These are phyloP conservation scores for Podila horticola DNA, from an alignment of 192 early-diverging fungal genomes.

Conservation along the genomic window DNA sequence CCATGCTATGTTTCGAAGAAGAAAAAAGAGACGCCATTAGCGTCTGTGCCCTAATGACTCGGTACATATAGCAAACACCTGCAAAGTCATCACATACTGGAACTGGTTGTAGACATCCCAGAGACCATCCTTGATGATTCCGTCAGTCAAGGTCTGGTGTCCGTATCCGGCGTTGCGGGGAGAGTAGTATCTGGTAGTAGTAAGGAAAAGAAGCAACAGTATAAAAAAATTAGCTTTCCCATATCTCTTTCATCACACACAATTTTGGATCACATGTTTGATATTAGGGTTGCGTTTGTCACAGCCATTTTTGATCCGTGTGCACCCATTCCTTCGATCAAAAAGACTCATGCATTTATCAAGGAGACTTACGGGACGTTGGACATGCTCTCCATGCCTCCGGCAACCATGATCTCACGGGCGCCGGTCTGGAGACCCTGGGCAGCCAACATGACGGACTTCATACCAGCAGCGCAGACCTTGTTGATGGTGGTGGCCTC, in stretches of 20 bases:
- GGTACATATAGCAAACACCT: background rate
- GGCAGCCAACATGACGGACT: slow-evolving; percentile 92
- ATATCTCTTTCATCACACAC: background rate
- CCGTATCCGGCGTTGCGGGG: slow-evolving; percentile 79
- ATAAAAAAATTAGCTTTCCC: background rate
- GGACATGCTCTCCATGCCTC: slow-evolving; percentile 98
- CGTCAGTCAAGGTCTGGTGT: slow-evolving; percentile 81
- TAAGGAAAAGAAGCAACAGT: slow-evolving; percentile 9
- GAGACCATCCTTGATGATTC: slow-evolving; percentile 95
- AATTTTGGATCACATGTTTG: slow-evolving; percentile 37
- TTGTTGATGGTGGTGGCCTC: slow-evolving; percentile 99
- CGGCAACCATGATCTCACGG: slow-evolving; percentile 87
- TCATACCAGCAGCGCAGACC: slow-evolving; percentile 98
- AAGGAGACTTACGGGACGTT: slow-evolving; percentile 79
- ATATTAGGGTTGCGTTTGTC: background rate
- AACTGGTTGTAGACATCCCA: slow-evolving; percentile 97
- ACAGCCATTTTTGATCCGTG: background rate
- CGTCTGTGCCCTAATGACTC: background rate
- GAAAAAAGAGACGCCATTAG: background rate
- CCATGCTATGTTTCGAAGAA: slow-evolving; percentile 55
- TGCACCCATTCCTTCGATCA: background rate
- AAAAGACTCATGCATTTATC: background rate
- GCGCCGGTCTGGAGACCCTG: slow-evolving; percentile 84
- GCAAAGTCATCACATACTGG: slow-evolving; percentile 57
- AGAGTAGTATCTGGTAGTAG: slow-evolving; percentile 59